These are phyloP conservation scores for Tubosaeta sp. DNA, from an alignment of 768 basidiomycete genomes.

Conservation along the genomic window DNA sequence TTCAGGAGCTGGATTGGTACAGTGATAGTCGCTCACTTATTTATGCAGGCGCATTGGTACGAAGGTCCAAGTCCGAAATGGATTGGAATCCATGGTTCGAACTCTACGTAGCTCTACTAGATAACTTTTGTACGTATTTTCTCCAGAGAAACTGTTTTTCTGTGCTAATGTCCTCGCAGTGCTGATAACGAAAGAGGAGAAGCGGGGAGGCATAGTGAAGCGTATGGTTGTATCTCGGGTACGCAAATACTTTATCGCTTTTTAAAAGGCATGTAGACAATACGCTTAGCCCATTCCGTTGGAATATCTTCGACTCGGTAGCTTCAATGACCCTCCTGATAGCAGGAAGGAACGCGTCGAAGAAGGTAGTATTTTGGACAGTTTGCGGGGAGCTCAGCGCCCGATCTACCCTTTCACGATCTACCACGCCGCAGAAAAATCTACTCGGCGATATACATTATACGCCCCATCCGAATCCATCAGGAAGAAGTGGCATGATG, in stretches of 20 bases:
- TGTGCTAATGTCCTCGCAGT: slow-evolving; percentile 38
- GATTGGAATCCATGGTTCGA: slow-evolving; percentile 71
- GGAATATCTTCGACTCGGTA: slow-evolving; percentile 68
- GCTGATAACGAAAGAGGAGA: slow-evolving; percentile 60
- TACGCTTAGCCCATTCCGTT: slow-evolving; percentile 67
- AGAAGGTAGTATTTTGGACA: slow-evolving; percentile 54
- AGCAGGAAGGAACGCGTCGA: slow-evolving; percentile 59
- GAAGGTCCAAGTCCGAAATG: slow-evolving; percentile 59
- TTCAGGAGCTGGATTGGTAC: slow-evolving; percentile 78
- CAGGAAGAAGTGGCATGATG: slow-evolving; percentile 60
- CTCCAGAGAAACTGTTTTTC: neutral
- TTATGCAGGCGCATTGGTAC: slow-evolving; percentile 58
- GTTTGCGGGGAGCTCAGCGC: slow-evolving; percentile 46
- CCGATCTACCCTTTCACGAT: slow-evolving; percentile 74
- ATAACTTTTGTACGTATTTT: slow-evolving; percentile 63
- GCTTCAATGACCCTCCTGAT: slow-evolving; percentile 58
- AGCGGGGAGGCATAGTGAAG: slow-evolving; percentile 43
- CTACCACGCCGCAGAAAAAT: slow-evolving; percentile 59
- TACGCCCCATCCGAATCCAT: slow-evolving; percentile 55
- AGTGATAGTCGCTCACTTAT: slow-evolving; percentile 71
- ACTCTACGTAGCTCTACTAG: slow-evolving; percentile 60
- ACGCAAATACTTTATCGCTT: slow-evolving; percentile 19
- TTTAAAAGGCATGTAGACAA: slow-evolving; percentile 5
- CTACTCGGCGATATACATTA: slow-evolving; percentile 64
- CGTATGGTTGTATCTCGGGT: slow-evolving; percentile 65